phyloP scores from a whole-genome alignment of 257 asterid species.

The Jasminum sambac region DNA sequence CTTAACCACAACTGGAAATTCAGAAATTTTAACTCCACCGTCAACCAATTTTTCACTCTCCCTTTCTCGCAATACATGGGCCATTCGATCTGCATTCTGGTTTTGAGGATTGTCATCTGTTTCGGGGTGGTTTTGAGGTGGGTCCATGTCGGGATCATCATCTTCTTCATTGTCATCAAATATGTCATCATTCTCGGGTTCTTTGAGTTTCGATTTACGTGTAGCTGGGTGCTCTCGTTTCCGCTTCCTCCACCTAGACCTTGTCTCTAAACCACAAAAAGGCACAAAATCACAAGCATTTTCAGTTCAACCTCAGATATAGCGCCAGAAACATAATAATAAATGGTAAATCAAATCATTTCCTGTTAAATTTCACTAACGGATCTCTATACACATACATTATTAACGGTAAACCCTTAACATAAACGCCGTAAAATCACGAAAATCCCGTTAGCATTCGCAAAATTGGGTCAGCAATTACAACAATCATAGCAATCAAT shows the following conservation, averaged over 20 bases:
- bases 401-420: background rate
- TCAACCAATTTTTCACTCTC: constrained; percentile 63
- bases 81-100: constrained; percentile 37
- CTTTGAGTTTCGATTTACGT: constrained; percentile 60
- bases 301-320: constrained; percentile 5
- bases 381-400: background rate
- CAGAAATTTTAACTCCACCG: constrained; percentile 53
- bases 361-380: background rate
- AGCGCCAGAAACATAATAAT: background rate
- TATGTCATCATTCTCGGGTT: constrained; percentile 63
- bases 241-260: constrained; percentile 94
- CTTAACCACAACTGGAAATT: constrained; percentile 70
- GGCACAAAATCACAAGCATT: constrained; percentile 2
- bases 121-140: constrained; percentile 46
- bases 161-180: constrained; percentile 85
- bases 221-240: constrained; percentile 63
- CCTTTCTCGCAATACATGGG: constrained; percentile 35
- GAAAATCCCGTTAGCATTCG: background rate
- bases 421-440: background rate
- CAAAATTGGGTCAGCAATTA: background rate
- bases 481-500: background rate
- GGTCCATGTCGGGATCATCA: constrained; percentile 65
- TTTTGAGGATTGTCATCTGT: constrained; percentile 47
- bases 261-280: constrained; percentile 51
- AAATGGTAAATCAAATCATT: background rate